Evolutionary conservation across 306 rosid genomes (phyloP), one percentile per base, ranked within the genome.

Genomic region (Datisca glomerata): DNA sequence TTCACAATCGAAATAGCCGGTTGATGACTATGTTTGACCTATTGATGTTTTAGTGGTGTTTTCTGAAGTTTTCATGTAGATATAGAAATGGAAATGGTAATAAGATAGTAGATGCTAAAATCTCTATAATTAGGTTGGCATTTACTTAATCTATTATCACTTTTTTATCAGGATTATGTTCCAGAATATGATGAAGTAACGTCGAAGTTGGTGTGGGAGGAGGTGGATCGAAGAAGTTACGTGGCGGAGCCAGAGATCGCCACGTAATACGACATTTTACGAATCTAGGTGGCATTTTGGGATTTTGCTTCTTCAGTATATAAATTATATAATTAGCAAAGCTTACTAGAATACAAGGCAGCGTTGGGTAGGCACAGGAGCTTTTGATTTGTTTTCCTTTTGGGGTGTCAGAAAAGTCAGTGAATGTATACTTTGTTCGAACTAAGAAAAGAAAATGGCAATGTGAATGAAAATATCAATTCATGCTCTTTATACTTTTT

Each of bases 121-220:
- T 38, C 8, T 40, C 23, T 20, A 18, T 32, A 55, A 7, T 18
- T 8, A 43, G 18, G 17, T 44, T 43, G 58, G 53, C 19, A 49
- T 66, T 14, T 49, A 20, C 54, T n/a, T n/a, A n/a, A n/a, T n/a
- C n/a, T n/a, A n/a, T n/a, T n/a, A n/a, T n/a, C n/a, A n/a, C n/a
- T n/a, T n/a, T n/a, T n/a, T n/a, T n/a, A 25, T 15, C 72, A 91
- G 98, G 99, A 85, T 56, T 93, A 85, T 62, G 82, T 73, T 22
- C 99, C 80, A 2, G 87, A 80, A 59, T 64, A 65, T 45, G 99
- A 91, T 38, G 99, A 91, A 60, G 57, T 70, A 55, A 86, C 85
- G 14, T 61, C 99, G 57, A 76, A 85, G 76, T 63, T 91, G 86
- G 96, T 78, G 41, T 91, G 99, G 99, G 99, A 85, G 51, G 94